Conservation (phyloP, 1,284 basidiomycete species). For the Microbotryum scabiosae region DNA sequence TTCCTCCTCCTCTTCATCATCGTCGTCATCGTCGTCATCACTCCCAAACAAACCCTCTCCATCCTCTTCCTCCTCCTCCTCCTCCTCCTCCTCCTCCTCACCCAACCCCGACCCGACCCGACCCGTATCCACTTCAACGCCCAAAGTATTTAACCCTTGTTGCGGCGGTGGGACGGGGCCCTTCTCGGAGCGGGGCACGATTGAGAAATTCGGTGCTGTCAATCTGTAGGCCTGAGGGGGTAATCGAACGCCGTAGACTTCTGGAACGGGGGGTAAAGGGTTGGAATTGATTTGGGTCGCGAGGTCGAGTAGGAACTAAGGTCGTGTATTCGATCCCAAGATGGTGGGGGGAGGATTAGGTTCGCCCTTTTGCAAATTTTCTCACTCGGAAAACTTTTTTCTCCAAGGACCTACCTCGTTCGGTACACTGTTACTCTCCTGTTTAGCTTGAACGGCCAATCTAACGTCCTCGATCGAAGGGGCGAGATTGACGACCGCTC, state of each 20-base stretch:
- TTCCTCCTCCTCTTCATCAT: neutral
- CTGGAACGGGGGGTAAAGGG: conserved; percentile 84
- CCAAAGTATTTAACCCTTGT: neutral
- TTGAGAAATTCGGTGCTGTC: conserved; percentile 83
- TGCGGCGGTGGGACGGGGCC: neutral
- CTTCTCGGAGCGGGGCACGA: conserved; percentile 52
- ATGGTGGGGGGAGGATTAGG: neutral
- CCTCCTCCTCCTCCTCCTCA: neutral
- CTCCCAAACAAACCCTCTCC: conserved; percentile 24
- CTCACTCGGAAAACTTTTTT: no score
- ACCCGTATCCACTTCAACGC: neutral
- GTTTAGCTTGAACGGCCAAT: conserved; percentile 82
- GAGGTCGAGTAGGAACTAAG: conserved; percentile 77
- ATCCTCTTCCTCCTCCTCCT: conserved; percentile 1
- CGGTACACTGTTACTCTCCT: conserved; percentile 91
- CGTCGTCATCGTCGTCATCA: conserved; percentile 20
- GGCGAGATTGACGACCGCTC: neutral
- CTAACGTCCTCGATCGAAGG: conserved; percentile 69
- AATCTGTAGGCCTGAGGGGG: conserved; percentile 75
- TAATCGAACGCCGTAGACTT: conserved; percentile 86
- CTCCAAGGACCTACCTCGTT: conserved; percentile 72
- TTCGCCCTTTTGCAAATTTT: no score
- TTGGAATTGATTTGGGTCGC: conserved; percentile 83
- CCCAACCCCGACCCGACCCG: neutral
- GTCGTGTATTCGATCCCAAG: no score